phyloP scores from a whole-genome alignment of 352 stramenopile genomes.

The Phytophthora palmivora region DNA sequence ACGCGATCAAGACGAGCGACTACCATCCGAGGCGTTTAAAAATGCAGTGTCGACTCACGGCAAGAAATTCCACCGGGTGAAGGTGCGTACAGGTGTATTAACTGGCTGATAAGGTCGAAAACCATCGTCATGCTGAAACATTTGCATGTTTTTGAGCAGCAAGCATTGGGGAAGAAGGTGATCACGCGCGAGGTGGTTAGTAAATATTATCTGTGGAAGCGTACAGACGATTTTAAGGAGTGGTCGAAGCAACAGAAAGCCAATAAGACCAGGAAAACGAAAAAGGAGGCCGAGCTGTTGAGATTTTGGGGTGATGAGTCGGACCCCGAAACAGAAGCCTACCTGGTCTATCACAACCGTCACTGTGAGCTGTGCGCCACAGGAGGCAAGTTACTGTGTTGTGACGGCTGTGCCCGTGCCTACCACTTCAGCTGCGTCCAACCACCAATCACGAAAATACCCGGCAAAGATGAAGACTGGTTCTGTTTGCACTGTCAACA shows the following conservation, averaged over 20 bases:
- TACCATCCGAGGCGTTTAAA: slow-evolving; percentile 55
- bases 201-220: slow-evolving; percentile 79
- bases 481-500: slow-evolving; percentile 56
- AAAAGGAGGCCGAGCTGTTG: slow-evolving; percentile 57
- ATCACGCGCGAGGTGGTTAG: slow-evolving; percentile 57
- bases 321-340: slow-evolving; percentile 41
- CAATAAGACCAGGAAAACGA: slow-evolving; percentile 63
- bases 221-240: slow-evolving; percentile 51
- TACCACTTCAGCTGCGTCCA: slow-evolving; percentile 81
- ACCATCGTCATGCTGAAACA: slow-evolving; percentile 5
- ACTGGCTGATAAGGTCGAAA: not conserved
- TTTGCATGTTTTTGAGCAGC: slow-evolving; percentile 30
- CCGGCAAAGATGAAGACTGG: slow-evolving; percentile 45
- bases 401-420: slow-evolving; percentile 70
- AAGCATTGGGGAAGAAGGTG: slow-evolving; percentile 47
- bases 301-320: slow-evolving; percentile 43
- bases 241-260: slow-evolving; percentile 52
- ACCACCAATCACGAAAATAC: slow-evolving; percentile 62
- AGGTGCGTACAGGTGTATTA: slow-evolving; percentile 36
- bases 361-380: slow-evolving; percentile 75
- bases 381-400: slow-evolving; percentile 69
- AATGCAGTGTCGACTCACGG: slow-evolving; percentile 47
- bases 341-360: slow-evolving; percentile 63
- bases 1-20: slow-evolving; percentile 28
- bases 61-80: slow-evolving; percentile 71